Evolutionary conservation across 2,329 filamentous ascomycete species (phyloP), one percentile per base, ranked within the genome.

Genomic region (Alternaria atra): DNA sequence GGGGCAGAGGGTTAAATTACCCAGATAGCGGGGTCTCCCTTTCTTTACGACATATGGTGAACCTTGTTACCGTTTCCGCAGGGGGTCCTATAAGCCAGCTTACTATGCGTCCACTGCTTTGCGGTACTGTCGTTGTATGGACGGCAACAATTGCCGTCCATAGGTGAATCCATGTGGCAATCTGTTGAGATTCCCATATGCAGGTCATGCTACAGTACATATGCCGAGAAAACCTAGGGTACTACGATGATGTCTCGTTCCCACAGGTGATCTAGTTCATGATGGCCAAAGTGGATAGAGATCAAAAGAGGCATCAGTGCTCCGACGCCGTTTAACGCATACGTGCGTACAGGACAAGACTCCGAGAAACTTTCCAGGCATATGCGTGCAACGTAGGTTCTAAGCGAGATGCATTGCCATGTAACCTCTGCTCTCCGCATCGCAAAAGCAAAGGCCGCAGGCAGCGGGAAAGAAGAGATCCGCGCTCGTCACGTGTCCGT

Each of bases 191-290:
- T 35, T 37, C 13, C 15, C 46, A n/a, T 27, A 50, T 50, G 46
- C 46, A 50, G n/a, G 46, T 50, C 46, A 50, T 50, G 27, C 30
- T 34, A 50, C 30, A 37, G 46, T 50, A 50, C 32, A 50, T 50
- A 37, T 35, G 46, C 46, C 46, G 46, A 50, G 46, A 25, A 10
- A 23, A 13, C 1, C 1, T 13, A 35, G 20, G 30, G 20, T 50
- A 35, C 8, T 10, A 50, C 20, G 46, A 25, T 37, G 30, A 2
- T 25, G 37, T 10, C 23, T 32, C 20, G 20, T 50, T 30, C 46
- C 23, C 46, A 20, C 32, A 25, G 34, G 20, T n/a, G 37, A 37
- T 50, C 32, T 20, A 35, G 15, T 50, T 50, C 30, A 37, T 25
- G 30, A 50, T 27, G 46, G 30, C 23, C 5, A 50, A 23, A 50